Base-by-base conservation (phyloP, 768 basidiomycete species). In the Agrocybe pediades region DNA sequence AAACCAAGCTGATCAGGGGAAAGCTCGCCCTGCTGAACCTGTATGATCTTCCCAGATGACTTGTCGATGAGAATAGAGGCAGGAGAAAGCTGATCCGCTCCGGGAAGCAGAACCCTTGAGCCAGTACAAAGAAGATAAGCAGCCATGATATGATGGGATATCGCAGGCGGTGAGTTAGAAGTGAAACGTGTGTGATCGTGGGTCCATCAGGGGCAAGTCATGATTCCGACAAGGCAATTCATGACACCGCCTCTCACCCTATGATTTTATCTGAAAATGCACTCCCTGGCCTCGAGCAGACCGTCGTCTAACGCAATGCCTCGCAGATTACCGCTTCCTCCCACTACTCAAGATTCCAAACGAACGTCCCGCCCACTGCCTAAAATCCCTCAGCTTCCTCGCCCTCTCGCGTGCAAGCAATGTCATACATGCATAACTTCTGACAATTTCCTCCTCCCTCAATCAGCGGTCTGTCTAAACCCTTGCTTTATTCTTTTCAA, bases 1-100 rank as follows among this genome's bases (percentile, higher is more conserved):
- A 68, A 56, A 29, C 65, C 58, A 17, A 71, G 66, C 13, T 71
- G 65, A 17, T 71, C 55, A 17, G 55, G 63, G 41, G 69, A 50
- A 24, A 73, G 67, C 55, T 69, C 68, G 20, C 64, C 65, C 19
- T 57, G 63, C 49, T 71, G 66, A 43, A 92, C 72, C 49, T 78
- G 67, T 15, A 70, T 65, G 62, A 92, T 87, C 65, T 82, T 84
- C 17, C 91, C 90, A 2, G 82, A 76, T 8, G 58, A 41, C 26
- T 68, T 64, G 64, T 87, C 77, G 50, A 90, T 70, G 49, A 83
- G 75, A 61, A 94, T 73, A 8, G 88, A 89, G 19, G 89, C 89
- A 3, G 88, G 82, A 29, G 72, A 74, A 2, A 82, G 83, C 2
- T 69, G 63, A 21, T 74, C 65, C 19, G 57, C 55, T 20, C 67